Conservation (phyloP, 2,329 filamentous ascomycete genomes). For the Alternaria incomplexa region DNA sequence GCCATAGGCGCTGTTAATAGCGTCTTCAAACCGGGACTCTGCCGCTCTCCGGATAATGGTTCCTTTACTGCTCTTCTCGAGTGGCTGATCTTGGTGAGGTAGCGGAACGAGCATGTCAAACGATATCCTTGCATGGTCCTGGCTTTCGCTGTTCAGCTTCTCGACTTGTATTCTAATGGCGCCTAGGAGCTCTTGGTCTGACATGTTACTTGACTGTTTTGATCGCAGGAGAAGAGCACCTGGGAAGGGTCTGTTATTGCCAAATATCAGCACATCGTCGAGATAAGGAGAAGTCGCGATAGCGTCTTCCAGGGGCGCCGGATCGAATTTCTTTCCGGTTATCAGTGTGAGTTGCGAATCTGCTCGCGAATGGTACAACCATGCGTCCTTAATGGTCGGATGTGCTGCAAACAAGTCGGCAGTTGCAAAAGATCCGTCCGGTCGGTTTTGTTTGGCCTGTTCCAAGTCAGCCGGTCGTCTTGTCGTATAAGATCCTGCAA, state of each 20-base stretch:
- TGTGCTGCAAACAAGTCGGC: conserved; percentile 68
- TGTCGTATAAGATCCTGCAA: not conserved
- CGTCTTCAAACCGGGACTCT: conserved; percentile 56
- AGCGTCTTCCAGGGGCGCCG: conserved; percentile 64
- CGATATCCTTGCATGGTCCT: conserved; percentile 59
- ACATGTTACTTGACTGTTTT: conserved; percentile 23
- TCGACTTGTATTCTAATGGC: conserved; percentile 55
- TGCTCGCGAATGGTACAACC: conserved; percentile 67
- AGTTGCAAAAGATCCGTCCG: conserved; percentile 67
- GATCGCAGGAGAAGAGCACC: conserved; percentile 63
- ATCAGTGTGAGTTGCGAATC: conserved; percentile 68
- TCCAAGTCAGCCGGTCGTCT: not conserved
- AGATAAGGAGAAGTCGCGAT: conserved; percentile 57
- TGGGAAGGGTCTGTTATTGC: conserved; percentile 61
- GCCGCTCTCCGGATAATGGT: conserved; percentile 61
- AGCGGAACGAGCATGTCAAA: conserved; percentile 60
- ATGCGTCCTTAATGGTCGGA: conserved; percentile 58
- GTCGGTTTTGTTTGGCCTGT: conserved; percentile 61
- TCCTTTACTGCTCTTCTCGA: conserved; percentile 69
- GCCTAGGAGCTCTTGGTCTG: conserved; percentile 50
- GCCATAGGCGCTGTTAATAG: conserved; percentile 58
- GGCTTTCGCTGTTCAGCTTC: conserved; percentile 56
- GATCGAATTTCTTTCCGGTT: conserved; percentile 74
- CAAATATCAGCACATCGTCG: conserved; percentile 66
- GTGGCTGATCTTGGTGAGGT: conserved; percentile 35